Percentiles rank a stretch among this genome's conserved stretches.
Evolutionary conservation across 257 asterid genomes (phyloP).

Genomic region (Vinca minor): DNA sequence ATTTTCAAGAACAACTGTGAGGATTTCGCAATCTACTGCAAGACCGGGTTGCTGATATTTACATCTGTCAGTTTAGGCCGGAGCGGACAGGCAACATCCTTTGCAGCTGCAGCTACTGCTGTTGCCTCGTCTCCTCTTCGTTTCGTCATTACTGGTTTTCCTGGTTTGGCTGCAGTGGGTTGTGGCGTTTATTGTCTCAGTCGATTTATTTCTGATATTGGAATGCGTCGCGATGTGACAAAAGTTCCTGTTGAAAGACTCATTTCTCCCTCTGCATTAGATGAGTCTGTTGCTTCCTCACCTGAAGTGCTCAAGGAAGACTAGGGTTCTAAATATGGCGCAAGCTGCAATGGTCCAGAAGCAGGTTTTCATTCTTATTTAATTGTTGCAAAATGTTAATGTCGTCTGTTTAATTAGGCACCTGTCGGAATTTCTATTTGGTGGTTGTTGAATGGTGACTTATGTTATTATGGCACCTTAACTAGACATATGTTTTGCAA

Average conservation of each 20-base stretch:
- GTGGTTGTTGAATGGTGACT: no score
- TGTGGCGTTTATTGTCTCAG: conserved; percentile 61
- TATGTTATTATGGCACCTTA: no score
- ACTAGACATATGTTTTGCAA: no score
- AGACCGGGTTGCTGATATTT: conserved; percentile 66
- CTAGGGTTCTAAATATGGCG: conserved; percentile 1
- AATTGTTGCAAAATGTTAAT: no score
- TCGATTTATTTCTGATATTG: conserved; percentile 65
- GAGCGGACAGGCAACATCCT: conserved; percentile 76
- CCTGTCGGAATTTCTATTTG: no score
- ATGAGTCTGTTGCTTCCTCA: conserved; percentile 24
- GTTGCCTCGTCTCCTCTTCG: conserved; percentile 69
- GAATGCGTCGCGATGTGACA: conserved; percentile 67
- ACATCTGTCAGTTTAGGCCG: conserved; percentile 54
- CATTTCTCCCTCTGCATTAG: conserved; percentile 20
- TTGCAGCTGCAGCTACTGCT: conserved; percentile 58
- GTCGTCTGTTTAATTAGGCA: no score
- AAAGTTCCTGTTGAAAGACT: conserved; percentile 84
- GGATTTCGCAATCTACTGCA: conserved; percentile 85
- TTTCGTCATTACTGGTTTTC: conserved; percentile 47
- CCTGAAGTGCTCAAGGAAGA: conserved; percentile 24
- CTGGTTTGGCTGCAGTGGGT: conserved; percentile 49
- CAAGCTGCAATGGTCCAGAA: neutral
- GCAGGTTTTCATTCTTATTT: no score
- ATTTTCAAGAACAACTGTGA: conserved; percentile 82